Conservation (phyloP, 1,284 basidiomycete species). For the Bjerkandera adusta region DNA sequence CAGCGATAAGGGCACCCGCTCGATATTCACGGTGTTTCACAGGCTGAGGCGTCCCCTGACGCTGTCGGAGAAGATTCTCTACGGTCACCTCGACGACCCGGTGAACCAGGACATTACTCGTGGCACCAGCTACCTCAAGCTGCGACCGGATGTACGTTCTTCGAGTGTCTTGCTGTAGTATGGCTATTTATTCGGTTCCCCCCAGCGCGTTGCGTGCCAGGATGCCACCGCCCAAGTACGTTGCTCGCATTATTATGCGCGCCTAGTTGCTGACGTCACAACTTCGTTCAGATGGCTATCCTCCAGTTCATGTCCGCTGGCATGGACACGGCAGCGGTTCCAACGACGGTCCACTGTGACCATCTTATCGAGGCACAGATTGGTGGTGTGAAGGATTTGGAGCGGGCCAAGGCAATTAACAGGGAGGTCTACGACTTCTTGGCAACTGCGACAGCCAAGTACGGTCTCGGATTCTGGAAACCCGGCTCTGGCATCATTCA, state of each 20-base stretch:
- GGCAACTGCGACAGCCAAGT: conserved; percentile 97
- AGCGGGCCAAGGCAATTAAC: conserved; percentile 92
- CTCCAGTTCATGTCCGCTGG: conserved; percentile 99
- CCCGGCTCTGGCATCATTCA: conserved; percentile 98
- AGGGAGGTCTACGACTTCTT: conserved; percentile 99
- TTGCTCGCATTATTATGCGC: conserved; percentile 1
- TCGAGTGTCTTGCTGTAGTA: conserved; percentile 5
- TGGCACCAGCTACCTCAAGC: conserved; percentile 92
- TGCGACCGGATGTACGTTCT: conserved; percentile 86
- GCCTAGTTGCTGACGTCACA: conserved; percentile 23
- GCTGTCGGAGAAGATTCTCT: conserved; percentile 97
- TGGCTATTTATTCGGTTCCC: conserved; percentile 11
- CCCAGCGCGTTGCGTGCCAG: conserved; percentile 97
- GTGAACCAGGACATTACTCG: conserved; percentile 86
- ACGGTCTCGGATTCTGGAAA: conserved; percentile 99
- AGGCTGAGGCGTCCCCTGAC: conserved; percentile 94
- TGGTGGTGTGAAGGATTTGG: conserved; percentile 92
- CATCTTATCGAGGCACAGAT: conserved; percentile 98
- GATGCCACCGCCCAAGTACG: conserved; percentile 89
- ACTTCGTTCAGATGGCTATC: conserved; percentile 82
- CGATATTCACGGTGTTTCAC: conserved; percentile 8
- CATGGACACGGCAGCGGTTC: conserved; percentile 96
- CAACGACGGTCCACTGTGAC: conserved; percentile 98
- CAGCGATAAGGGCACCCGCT: no score
- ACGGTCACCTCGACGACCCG: conserved; percentile 96